Evolutionary conservation across 78 protist species (phyloP).

Genomic region (Dictyostelium firmibasis): DNA sequence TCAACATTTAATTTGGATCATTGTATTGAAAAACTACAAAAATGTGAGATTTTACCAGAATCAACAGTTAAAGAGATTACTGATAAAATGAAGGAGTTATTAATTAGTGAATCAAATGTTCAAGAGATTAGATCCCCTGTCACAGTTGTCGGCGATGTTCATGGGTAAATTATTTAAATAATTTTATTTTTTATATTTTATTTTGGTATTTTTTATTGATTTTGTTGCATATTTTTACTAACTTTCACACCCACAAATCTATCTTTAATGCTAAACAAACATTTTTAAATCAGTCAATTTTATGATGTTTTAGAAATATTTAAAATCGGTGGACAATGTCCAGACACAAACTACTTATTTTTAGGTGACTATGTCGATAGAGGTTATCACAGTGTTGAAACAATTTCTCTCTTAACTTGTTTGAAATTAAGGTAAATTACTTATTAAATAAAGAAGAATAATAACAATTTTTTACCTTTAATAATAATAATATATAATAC

Average conservation of each 20-base stretch:
- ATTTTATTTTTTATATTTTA: neutral
- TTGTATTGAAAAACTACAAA: conserved; percentile 78
- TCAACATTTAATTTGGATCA: conserved; percentile 66
- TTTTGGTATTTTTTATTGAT: neutral
- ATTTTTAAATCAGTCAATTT: conserved; percentile 88
- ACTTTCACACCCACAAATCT: neutral
- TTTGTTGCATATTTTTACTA: neutral
- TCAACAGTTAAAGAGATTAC: conserved; percentile 69
- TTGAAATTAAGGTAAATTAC: conserved; percentile 36
- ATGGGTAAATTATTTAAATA: conserved; percentile 86
- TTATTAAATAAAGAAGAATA: no score
- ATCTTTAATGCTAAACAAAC: no score
- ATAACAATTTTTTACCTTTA: neutral
- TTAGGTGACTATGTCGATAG: conserved; percentile 96
- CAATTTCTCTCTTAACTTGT: conserved; percentile 71
- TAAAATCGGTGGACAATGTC: conserved; percentile 93
- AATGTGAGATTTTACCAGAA: conserved; percentile 69
- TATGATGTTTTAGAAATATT: conserved; percentile 98
- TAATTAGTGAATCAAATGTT: conserved; percentile 93
- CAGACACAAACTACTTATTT: conserved; percentile 95
- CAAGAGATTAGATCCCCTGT: conserved; percentile 93
- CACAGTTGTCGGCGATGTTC: conserved; percentile 98
- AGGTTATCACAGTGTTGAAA: conserved; percentile 79
- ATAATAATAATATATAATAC: neutral
- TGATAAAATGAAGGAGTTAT: conserved; percentile 84